phyloP scores from a whole-genome alignment of 129 eudicot genomes.

The Saposhnikovia divaricata region DNA sequence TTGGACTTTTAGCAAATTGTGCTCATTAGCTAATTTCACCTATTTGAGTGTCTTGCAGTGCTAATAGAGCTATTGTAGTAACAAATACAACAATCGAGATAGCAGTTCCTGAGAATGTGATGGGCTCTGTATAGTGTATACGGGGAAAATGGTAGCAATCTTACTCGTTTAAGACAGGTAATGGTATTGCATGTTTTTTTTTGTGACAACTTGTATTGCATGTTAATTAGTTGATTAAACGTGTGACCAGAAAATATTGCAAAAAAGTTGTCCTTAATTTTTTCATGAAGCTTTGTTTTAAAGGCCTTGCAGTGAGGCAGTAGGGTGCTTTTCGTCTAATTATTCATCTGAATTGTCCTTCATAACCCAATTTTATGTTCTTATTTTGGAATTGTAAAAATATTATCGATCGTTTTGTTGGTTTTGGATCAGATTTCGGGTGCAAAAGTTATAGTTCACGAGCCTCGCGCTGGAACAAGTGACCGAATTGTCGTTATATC shows the following conservation, averaged over 20 bases:
- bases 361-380: not conserved
- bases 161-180: constrained; percentile 66
- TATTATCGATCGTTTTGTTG: not conserved
- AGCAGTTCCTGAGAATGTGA: constrained; percentile 42
- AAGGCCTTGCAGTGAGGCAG: not conserved
- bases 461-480: constrained; percentile 38
- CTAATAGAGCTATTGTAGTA: constrained; percentile 40
- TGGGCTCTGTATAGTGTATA: constrained; percentile 45
- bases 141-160: constrained; percentile 72
- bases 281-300: not conserved
- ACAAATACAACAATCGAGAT: constrained; percentile 65
- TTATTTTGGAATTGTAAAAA: not conserved
- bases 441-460: constrained; percentile 55
- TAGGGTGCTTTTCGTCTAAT: not conserved
- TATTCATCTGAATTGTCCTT: not conserved
- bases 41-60: constrained; percentile 32
- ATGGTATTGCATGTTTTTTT: not conserved
- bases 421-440: constrained; percentile 60
- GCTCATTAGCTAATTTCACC: not conserved
- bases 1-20: not conserved
- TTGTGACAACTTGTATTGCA: not conserved
- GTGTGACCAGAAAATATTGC: not conserved
- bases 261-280: not conserved
- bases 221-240: not conserved
- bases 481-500: constrained; percentile 51